These are phyloP conservation scores for Microdochium trichocladiopsis DNA, from an alignment of 2,329 filamentous ascomycete species.

Conservation along the genomic window DNA sequence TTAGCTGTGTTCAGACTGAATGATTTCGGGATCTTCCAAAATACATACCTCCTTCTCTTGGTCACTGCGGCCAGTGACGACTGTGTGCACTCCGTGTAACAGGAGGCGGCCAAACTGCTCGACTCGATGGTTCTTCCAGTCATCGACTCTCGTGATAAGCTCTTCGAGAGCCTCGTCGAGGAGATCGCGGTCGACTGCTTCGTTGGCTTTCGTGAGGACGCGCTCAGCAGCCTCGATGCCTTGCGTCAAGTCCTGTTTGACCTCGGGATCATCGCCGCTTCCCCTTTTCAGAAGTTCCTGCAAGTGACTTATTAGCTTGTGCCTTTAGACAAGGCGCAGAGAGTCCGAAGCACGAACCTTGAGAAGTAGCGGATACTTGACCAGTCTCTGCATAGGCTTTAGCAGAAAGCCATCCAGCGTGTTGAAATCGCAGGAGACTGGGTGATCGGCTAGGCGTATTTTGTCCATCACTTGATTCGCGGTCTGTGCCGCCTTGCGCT, in stretches of 20 bases:
- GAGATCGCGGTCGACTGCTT: conserved; percentile 83
- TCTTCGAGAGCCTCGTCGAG: conserved; percentile 79
- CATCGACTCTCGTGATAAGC: conserved; percentile 75
- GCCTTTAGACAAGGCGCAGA: neutral
- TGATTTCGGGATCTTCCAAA: no score
- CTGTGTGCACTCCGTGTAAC: conserved; percentile 83
- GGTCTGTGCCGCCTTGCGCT: conserved; percentile 81
- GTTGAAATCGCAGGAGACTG: conserved; percentile 80
- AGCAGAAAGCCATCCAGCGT: conserved; percentile 87
- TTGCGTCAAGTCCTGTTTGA: conserved; percentile 62
- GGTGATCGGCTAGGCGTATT: conserved; percentile 66
- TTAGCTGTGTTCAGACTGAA: no score
- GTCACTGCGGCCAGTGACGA: conserved; percentile 83
- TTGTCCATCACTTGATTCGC: conserved; percentile 83
- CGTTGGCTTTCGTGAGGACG: conserved; percentile 79
- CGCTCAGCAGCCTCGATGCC: conserved; percentile 79
- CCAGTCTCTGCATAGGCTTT: conserved; percentile 92
- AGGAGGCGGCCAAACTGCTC: conserved; percentile 88
- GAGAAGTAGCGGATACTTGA: conserved; percentile 88
- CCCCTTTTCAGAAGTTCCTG: conserved; percentile 78
- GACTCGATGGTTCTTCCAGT: conserved; percentile 92
- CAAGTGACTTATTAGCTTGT: conserved; percentile 15
- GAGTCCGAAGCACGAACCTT: conserved; percentile 46
- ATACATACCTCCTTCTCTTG: conserved; percentile 79
- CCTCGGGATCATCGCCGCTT: conserved; percentile 58